A percentile compares a stretch with the other conserved stretches of the same genome.
phyloP scores from a whole-genome alignment of 164 flowering plant species.

The Aristolochia contorta region DNA sequence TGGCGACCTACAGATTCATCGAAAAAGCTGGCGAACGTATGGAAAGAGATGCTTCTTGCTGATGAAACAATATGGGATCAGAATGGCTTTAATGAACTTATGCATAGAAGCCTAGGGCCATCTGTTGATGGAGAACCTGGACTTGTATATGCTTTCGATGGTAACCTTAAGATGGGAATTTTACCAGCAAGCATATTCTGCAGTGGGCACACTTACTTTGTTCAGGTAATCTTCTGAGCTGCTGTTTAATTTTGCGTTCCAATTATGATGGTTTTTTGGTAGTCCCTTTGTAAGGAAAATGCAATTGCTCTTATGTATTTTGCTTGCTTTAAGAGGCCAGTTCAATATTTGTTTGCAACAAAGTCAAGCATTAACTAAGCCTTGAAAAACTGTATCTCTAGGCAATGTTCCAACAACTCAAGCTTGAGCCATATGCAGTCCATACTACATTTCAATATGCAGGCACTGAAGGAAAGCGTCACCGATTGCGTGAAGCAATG shows the following conservation, averaged over 20 bases:
- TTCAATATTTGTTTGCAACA: not conserved
- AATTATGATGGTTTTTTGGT: too few species aligned
- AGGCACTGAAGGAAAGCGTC: constrained; percentile 96
- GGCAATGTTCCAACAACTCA: constrained; percentile 84
- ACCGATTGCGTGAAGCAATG: constrained; percentile 86
- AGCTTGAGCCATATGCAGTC: constrained; percentile 91
- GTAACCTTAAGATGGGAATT: constrained; percentile 75
- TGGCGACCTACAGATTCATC: constrained; percentile 89
- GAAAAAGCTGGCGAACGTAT: constrained; percentile 69
- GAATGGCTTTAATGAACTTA: constrained; percentile 82
- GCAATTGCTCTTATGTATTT: too few species aligned
- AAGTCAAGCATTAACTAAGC: constrained; percentile 2
- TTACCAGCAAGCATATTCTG: constrained; percentile 94
- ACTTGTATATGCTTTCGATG: constrained; percentile 84
- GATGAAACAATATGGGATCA: constrained; percentile 98
- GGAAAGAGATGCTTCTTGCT: constrained; percentile 77
- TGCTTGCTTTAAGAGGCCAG: not conserved
- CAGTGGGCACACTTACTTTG: constrained; percentile 97
- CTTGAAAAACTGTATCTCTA: constrained; percentile 18
- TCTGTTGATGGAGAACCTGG: constrained; percentile 80
- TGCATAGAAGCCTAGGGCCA: constrained; percentile 72
- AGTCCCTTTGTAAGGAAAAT: too few species aligned
- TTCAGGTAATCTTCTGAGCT: constrained; percentile 49
- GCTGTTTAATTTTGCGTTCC: constrained; percentile 1
- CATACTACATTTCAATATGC: constrained; percentile 98